Conservation (phyloP, 1,139 yeast genomes). For the Saccharomyces hybrid region DNA sequence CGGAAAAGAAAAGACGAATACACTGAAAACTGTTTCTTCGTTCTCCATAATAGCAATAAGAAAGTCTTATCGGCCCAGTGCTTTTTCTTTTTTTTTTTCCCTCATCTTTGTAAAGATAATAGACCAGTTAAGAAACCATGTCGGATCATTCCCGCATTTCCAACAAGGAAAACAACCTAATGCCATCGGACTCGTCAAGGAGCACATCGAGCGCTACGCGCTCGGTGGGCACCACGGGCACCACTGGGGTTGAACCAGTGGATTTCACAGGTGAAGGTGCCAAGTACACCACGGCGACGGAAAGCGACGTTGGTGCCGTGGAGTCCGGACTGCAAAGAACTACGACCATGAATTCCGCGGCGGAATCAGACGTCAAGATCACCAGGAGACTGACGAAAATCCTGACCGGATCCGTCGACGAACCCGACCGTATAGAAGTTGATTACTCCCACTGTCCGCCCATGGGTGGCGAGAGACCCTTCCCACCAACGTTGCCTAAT, state of each 20-base stretch:
- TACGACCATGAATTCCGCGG: slow-evolving; percentile 18
- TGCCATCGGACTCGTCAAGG: background rate
- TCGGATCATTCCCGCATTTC: background rate
- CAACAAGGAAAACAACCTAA: background rate
- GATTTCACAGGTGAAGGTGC: slow-evolving; percentile 1
- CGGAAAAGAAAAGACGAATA: background rate
- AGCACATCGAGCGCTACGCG: background rate
- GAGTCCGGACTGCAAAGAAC: slow-evolving; percentile 8
- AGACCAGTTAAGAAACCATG: background rate
- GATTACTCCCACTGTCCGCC: slow-evolving; percentile 36
- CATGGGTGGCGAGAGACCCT: slow-evolving; percentile 53
- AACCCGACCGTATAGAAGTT: slow-evolving; percentile 22
- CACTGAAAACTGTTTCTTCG: background rate
- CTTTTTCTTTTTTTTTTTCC: background rate
- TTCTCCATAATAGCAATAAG: background rate
- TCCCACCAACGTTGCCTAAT: slow-evolving; percentile 48
- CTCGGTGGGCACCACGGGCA: background rate
- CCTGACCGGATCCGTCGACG: slow-evolving; percentile 33
- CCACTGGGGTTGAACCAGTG: background rate
- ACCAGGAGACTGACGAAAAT: slow-evolving; percentile 29
- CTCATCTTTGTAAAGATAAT: background rate
- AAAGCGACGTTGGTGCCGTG: background rate
- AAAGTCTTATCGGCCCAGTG: background rate
- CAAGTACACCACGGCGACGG: slow-evolving; percentile 1
- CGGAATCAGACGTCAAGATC: slow-evolving; percentile 24